phyloP scores from a whole-genome alignment of 2,329 filamentous ascomycete genomes.

The Aaosphaeria arxii region DNA sequence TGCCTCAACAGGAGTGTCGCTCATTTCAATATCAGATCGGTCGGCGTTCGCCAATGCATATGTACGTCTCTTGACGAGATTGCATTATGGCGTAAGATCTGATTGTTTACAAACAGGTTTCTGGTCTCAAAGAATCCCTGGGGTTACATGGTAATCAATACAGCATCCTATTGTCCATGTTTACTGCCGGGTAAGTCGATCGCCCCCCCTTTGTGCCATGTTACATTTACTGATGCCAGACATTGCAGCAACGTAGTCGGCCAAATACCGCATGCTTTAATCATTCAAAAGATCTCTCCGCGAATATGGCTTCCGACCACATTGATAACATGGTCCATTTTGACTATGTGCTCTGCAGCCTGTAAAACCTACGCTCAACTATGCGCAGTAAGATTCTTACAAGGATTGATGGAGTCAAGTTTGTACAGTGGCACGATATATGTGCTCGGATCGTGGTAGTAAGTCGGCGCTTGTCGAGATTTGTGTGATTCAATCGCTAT shows the following conservation, averaged over 20 bases:
- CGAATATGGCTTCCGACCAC: constrained; percentile 29
- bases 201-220: not conserved
- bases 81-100: not conserved
- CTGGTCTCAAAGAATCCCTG: constrained; percentile 23
- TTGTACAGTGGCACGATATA: constrained; percentile 29
- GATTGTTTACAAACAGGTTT: constrained; percentile 9
- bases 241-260: constrained; percentile 17
- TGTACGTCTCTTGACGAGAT: constrained; percentile 5
- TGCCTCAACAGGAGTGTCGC: not conserved
- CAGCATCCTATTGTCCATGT: constrained; percentile 25
- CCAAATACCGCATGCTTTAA: constrained; percentile 27
- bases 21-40: constrained; percentile 11
- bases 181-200: constrained; percentile 19
- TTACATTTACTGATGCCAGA: too few relatives aligned
- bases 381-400: constrained; percentile 22
- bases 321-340: constrained; percentile 22
- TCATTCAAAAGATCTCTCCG: constrained; percentile 24
- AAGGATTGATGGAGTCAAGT: constrained; percentile 25
- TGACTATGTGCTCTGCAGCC: constrained; percentile 27
- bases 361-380: constrained; percentile 25
- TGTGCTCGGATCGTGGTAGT: constrained; percentile 28
- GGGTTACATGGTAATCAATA: constrained; percentile 23
- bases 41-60: constrained; percentile 29
- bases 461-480: constrained; percentile 5
- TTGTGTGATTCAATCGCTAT: not conserved